Percentiles rank a stretch among this genome's conserved stretches.
Evolutionary conservation across 2,329 filamentous ascomycete genomes (phyloP).

Genomic region (Drechslera avenae): DNA sequence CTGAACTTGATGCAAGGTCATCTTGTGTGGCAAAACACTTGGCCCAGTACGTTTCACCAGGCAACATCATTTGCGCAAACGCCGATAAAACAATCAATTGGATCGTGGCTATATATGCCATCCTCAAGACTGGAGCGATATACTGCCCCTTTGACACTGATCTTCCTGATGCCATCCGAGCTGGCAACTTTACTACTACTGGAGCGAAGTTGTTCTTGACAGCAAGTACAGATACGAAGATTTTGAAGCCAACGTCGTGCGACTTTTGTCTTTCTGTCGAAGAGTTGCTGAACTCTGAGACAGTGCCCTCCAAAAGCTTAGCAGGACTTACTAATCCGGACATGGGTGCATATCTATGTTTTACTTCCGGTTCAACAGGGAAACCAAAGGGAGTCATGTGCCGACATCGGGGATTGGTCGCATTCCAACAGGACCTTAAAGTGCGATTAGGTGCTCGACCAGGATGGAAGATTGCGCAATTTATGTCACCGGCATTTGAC

Average conservation of each 20-base stretch:
- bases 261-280: conserved; percentile 22
- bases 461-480: conserved; percentile 46
- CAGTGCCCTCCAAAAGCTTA: background rate
- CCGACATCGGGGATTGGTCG: conserved; percentile 43
- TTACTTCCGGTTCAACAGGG: conserved; percentile 55
- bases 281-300: conserved; percentile 7
- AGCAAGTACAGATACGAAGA: too few relatives aligned
- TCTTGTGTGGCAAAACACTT: background rate
- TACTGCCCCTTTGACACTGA: conserved; percentile 41
- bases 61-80: conserved; percentile 38
- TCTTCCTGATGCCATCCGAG: background rate
- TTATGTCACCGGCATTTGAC: conserved; percentile 54
- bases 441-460: conserved; percentile 44
- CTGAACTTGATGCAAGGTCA: background rate
- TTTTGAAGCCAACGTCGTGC: background rate
- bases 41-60: background rate
- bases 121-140: conserved; percentile 40
- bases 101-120: conserved; percentile 44
- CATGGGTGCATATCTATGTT: conserved; percentile 49
- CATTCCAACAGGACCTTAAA: conserved; percentile 42
- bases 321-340: background rate
- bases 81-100: conserved; percentile 32
- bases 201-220: too few relatives aligned
- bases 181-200: background rate
- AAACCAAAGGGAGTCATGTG: conserved; percentile 47